Evolutionary conservation across 2,329 filamentous ascomycete species (phyloP), one percentile per base, ranked within the genome.

Genomic region (Claviceps sorghi): DNA sequence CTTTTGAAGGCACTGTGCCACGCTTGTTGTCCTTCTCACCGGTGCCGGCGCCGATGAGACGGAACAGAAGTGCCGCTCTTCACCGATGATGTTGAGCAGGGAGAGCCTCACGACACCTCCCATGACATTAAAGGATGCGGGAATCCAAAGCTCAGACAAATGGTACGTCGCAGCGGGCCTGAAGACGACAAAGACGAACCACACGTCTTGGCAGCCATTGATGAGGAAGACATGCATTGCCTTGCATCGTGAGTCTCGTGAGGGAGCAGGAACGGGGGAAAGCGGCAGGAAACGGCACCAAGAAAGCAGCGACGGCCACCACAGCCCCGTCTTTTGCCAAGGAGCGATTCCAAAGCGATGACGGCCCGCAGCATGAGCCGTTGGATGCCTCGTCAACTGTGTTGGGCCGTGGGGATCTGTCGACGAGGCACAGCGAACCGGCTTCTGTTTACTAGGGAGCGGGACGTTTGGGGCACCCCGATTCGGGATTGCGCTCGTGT

Each of bases 281-380:
- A 48, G 44, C 26, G 47, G 29, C 29, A 21, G 48, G 32, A 3
- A 22, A 50, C 38, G 30, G 40, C 15, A 11, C 7, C 19, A 22
- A 43, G 13, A 50, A 50, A 17, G 8, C 41, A 21, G 41, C 51
- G 6, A 30, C 30, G 17, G 32, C 42, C n/a, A 42, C 41, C 34
- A 19, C 42, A 22, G 36, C 46, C 26, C 26, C 17, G 4, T 50
- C 53, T 10, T 52, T 46, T 22, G 41, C 46, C 3, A 49, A 52
- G 17, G 49, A 54, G 40, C 38, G 53, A 21, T 54, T 52, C 30
- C 46, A 46, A 22, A 40, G 11, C 13, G 47, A 54, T 17, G 53
- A 50, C 1, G 52, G 53, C 10, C 50, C 53, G 19, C 52, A 50
- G 53, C 41, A 52, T 34, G 46, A 48, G 26, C 47, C 47, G 41